A percentile compares a stretch with the other conserved stretches of the same genome.
Evolutionary conservation across 257 asterid species (phyloP).

Genomic region (Primulina tabacum): DNA sequence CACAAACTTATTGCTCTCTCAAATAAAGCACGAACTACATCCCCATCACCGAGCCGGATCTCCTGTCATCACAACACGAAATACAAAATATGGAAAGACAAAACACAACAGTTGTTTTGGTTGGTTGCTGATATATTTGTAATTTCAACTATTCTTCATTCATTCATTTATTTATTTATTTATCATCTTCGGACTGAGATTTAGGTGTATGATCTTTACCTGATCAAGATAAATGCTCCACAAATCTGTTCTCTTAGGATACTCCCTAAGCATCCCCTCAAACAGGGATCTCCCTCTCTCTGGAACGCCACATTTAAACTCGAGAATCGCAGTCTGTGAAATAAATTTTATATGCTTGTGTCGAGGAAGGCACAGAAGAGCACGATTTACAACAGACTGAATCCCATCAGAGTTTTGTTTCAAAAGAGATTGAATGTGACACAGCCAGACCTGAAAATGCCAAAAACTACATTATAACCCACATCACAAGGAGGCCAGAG

Average conservation of each 20-base stretch:
- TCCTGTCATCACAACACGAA: constrained; percentile 51
- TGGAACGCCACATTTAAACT: constrained; percentile 85
- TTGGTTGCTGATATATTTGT: background rate
- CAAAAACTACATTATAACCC: background rate
- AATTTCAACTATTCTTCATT: background rate
- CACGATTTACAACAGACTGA: constrained; percentile 65
- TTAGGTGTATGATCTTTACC: constrained; percentile 36
- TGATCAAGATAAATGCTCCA: constrained; percentile 95
- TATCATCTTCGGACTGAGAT: background rate
- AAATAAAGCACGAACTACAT: constrained; percentile 74
- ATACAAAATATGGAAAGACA: constrained; percentile 5
- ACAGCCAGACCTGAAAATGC: constrained; percentile 71
- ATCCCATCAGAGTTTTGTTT: constrained; percentile 53
- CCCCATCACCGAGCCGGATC: constrained; percentile 70
- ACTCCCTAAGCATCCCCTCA: constrained; percentile 79
- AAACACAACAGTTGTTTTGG: background rate
- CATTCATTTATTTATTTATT: background rate
- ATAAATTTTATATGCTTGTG: constrained; percentile 81
- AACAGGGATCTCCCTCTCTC: constrained; percentile 88
- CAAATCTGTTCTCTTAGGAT: constrained; percentile 90
- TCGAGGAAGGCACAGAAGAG: constrained; percentile 64
- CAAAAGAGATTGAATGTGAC: constrained; percentile 55
- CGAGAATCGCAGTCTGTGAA: constrained; percentile 76
- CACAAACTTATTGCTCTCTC: constrained; percentile 89
- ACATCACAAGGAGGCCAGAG: background rate